Evolutionary conservation across 768 basidiomycete species (phyloP), one percentile per base, ranked within the genome.

Genomic region (Boletus huronensis): DNA sequence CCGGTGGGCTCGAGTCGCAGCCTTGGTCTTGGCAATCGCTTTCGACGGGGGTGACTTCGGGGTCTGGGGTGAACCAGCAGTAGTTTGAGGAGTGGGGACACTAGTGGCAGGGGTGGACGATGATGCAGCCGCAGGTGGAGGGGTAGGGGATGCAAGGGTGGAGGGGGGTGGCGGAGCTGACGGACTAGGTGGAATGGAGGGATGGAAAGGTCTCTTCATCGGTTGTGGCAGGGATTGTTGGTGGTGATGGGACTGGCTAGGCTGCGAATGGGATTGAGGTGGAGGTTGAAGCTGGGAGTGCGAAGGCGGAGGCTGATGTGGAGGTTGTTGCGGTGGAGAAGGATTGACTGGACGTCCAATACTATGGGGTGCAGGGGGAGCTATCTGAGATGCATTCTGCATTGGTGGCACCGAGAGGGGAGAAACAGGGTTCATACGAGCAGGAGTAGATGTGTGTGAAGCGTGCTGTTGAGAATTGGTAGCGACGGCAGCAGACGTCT

Each of bases 41-140:
- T 82, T 88, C 49, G 67, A 67, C 64, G 84, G 87, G 0, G 89
- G 89, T 5, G 89, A 90, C 68, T 84, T 90, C 1, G 86, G 81
- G 5, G 78, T 79, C 62, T 81, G 81, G 1, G 88, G 87, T 10
- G 87, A 87, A 32, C 79, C 76, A 25, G 77, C 75, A 9, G 61
- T 48, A 5, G 77, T 62, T 31, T 68, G 68, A 14, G 77, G 75
- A 17, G 77, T 76, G 6, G 70, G 61, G 23, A 77, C 73, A 52
- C 66, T 73, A 17, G 78, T 72, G 10, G 76, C 77, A 10, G 85
- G 83, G 5, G 85, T 86, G 1, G 80, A 71, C 8, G 74, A 71
- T 2, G 79, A 70, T 16, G 72, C 72, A 21, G 16, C 55, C 1
- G 74, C 74, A 44, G 80, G 78, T 25, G 79, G 75, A 5, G 83